Conservation (phyloP, 2,329 filamentous ascomycete genomes). For the Trichoderma breve region DNA sequence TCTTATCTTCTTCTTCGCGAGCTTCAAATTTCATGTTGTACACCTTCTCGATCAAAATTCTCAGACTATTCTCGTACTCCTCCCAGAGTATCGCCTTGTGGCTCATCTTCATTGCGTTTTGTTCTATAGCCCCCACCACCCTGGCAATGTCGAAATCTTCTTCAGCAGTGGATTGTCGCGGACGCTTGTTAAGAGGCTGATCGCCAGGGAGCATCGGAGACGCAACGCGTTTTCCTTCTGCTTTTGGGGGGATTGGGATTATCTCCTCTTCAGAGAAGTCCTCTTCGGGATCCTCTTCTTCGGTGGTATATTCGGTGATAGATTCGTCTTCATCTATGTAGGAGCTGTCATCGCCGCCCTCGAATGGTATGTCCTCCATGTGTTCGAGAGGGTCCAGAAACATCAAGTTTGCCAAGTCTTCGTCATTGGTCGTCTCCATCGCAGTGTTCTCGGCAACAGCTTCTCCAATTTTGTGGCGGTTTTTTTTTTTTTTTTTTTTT, state of each 20-base stretch:
- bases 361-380: too few species aligned
- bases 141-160: not conserved
- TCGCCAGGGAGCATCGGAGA: not conserved
- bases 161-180: not conserved
- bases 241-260: not conserved
- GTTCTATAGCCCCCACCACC: not conserved
- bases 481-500: too few species aligned
- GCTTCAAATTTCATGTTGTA: fast-evolving
- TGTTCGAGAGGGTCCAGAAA: too few species aligned
- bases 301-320: too few species aligned
- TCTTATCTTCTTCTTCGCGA: not conserved
- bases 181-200: not conserved
- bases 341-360: too few species aligned
- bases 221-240: not conserved
- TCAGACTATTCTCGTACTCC: not conserved
- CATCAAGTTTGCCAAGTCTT: too few species aligned
- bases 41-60: not conserved
- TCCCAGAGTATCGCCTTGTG: not conserved
- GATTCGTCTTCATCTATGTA: too few species aligned
- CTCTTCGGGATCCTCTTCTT: not conserved
- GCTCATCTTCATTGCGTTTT: too few species aligned
- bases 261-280: not conserved
- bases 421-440: too few species aligned
- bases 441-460: not conserved
- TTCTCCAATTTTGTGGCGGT: not conserved